Evolutionary conservation across 371 early-diverging fungal species (phyloP), one percentile per base, ranked within the genome.

Genomic region (Encephalitozoon cuniculi): DNA sequence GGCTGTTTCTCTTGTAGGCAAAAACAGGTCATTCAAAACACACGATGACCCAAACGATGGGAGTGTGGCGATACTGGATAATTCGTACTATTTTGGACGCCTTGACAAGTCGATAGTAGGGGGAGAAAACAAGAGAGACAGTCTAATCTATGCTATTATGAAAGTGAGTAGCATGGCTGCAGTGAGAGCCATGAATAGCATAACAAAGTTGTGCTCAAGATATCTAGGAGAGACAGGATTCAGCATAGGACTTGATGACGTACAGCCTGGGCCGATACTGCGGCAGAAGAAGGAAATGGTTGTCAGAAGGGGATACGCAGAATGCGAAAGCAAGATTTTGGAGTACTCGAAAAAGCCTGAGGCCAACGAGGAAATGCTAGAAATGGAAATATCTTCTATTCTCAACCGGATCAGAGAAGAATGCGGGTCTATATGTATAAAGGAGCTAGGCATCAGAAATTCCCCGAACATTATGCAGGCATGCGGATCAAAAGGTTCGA

Each of bases 381-480:
- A 86, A 75, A 69, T 70, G 53, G 87, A 89, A 64, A 90, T 96
- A 0, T 94, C 94, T 21, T 90, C 93, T 63, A 89, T 90, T 44
- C 88, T 98, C 37, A 90, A 90, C 34, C 88, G 88, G 69, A 93
- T 96, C 77, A 92, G 99, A 88, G 96, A 95, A 84, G 90, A 91
- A 72, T 90, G 93, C 68, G 95, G 95, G 86, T 89, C 90, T 77
- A 89, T 93, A 74, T 96, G 97, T 87, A 88, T 94, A 88, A 87
- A 89, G 26, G 92, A 94, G 82, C 86, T 99, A 59, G 91, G 90
- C 83, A 89, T 88, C 83, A 89, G 91, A 85, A 99, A 97, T 79
- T 91, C 96, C 6, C 95, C 97, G 0, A 87, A 94, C 72, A 94
- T 92, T 86, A 99, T 99, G 99, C 91, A 93, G 28, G 88, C 90